Base-by-base conservation (phyloP, 495 filamentous ascomycete genomes). In the Parathielavia hyrcaniae region DNA sequence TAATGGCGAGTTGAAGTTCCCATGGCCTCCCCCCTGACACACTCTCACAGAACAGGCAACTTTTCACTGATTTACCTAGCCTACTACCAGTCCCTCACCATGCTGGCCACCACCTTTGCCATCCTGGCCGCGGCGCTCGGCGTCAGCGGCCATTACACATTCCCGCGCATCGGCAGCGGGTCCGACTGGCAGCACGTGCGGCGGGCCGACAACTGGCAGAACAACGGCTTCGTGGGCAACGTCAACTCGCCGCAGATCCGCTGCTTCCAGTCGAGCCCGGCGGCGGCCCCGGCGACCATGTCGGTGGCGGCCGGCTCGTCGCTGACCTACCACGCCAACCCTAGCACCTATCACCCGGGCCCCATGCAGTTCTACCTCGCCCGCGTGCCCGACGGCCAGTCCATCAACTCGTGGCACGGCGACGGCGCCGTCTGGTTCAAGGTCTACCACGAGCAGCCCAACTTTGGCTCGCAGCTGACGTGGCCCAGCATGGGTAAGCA, bases 401-500 rank as follows among this genome's bases (percentile, higher is more conserved):
- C 67, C 17, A 60, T 73, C 47, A 73, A 68, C 38, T 67, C 66
- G 17, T 81, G 77, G 61, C 72, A 75, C 47, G 77, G 72, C 56
- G 69, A 71, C 3, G 76, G 77, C n/a, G 62, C 65, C 7, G 74
- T 71, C 5, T 80, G 77, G 76, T 83, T 81, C 67, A 83, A 83
- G 72, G 74, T 83, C 54, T 75, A 76, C 53, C 65, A 80, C 35
- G 72, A 79, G 35, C 69, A 73, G 44, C 74, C 75, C 17, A 69
- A 57, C 47, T 70, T 77, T 47, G 69, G 63, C 22, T 44, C 46
- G 0, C 61, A 68, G 20, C 68, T 80, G 36, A 73, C 65, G 1
- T 80, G 77, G 77, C 61, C 72, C 1, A 69, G 67, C 61, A 66
- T 61, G 7, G 64, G 70, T 72, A 46, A 20, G 61, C 34, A 19